Conservation (phyloP, 108 stramenopile species). For the Licmophora abbreviata region DNA sequence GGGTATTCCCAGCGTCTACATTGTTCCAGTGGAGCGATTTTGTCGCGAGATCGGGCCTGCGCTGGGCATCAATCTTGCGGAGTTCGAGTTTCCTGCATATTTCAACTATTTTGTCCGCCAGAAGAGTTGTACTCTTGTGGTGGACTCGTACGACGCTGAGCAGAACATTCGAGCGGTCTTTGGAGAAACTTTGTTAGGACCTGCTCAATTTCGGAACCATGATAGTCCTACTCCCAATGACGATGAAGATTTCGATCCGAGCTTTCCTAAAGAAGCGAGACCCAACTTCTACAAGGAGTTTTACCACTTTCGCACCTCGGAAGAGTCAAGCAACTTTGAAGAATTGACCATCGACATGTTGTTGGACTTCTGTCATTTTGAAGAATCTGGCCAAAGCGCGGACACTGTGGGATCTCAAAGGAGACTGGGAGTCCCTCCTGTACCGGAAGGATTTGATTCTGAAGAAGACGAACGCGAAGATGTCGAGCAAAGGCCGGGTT, state of each 20-base stretch:
- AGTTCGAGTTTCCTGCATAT: conserved; percentile 90
- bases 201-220: conserved; percentile 40
- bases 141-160: conserved; percentile 54
- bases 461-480: not conserved
- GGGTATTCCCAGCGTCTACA: conserved; percentile 61
- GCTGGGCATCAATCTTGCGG: conserved; percentile 78
- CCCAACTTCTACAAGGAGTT: conserved; percentile 78
- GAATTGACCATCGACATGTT: conserved; percentile 59
- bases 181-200: conserved; percentile 63
- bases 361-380: conserved; percentile 62
- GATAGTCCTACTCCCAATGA: conserved; percentile 21
- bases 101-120: conserved; percentile 79
- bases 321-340: conserved; percentile 38
- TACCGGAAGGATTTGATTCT: not conserved
- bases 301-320: conserved; percentile 60
- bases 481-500: no score
- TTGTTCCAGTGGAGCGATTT: conserved; percentile 82
- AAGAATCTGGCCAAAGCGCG: conserved; percentile 15
- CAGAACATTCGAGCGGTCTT: conserved; percentile 59
- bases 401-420: not conserved
- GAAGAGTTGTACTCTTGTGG: conserved; percentile 56
- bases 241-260: conserved; percentile 66
- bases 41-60: conserved; percentile 70
- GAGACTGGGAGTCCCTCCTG: conserved; percentile 43
- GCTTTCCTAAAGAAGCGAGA: conserved; percentile 52